Evolutionary conservation across 257 asterid genomes (phyloP), one percentile per base, ranked within the genome.

Genomic region (Lithospermum erythrorhizon): DNA sequence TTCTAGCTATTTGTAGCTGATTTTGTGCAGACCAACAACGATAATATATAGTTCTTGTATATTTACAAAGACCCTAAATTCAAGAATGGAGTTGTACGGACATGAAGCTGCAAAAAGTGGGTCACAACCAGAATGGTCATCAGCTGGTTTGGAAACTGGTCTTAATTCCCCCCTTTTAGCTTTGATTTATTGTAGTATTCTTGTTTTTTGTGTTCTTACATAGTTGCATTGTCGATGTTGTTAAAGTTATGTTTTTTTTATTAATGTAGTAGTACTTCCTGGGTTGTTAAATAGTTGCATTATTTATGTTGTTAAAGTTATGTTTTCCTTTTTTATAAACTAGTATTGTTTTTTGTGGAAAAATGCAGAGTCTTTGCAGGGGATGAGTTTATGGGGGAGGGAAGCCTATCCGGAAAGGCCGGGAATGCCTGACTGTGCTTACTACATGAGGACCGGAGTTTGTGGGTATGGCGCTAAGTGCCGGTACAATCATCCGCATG

Each of bases 391-490:
- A 51, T 77, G 83, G 82, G 87, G 81, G 17, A 53, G 81, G 23
- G 87, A 83, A 58, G 74, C 68, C 61, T 84, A 78, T 81, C 94
- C 95, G 72, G 94, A 86, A 65, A 75, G 87, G 64, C 91, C 89
- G 59, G 95, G 85, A 57, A 62, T 63, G 49, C 76, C 90, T 61
- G 86, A 82, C 66, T 89, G 97, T 65, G 73, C 82, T 7, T 86
- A 86, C 77, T 89, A 81, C 66, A 62, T 86, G 76, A 74, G 94
- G 47, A 86, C 91, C 62, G 97, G 97, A 72, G 61, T 83, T 13
- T 89, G 97, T 64, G 94, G 89, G 1, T 89, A 81, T 62, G 97
- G 87, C 52, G 75, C 72, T 65, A 86, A 81, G 77, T 89, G 97
- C 78, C 89, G 94, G 61, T 89, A 70, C 72, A 82, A 84, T 68